Base-by-base conservation (phyloP, 306 rosid genomes). In the Citrullus colocynthis region DNA sequence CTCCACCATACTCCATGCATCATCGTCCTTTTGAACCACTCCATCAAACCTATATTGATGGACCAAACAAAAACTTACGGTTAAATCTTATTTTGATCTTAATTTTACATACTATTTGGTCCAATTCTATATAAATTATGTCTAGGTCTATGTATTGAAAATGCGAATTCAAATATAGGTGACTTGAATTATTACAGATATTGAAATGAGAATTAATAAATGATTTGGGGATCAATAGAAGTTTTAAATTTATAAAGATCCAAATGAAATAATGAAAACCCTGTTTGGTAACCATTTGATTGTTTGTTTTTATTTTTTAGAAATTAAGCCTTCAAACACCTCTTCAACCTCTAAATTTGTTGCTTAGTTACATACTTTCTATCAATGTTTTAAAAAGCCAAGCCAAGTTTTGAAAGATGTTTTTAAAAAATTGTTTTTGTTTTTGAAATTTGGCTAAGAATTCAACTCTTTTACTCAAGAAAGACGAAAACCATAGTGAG, bases 1-100 rank as follows among this genome's bases (percentile, higher is more conserved):
- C 88, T 88, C 86, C 83, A 95, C 97, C 91, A 92, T 88, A 79
- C 52, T 78, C 97, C 97, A 89, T 66, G 82, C 84, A 18, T 77
- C 87, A 41, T 76, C 86, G 69, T 80, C 88, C 75, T 77, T 83
- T 80, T 65, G 70, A 71, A 12, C 76, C 58, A 45, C 3, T 15
- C n/a, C 14, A 48, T 71, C 58, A 21, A 58, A 45, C 76, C 59
- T 72, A 28, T 14, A 70, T 70, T 71, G 41, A 71, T 48, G 21
- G 49, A 14, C 39, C n/a, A 48, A 12, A 48, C 16, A 21, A 44
- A 24, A 21, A 12, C 0, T 4, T 20, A 3, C 12, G 4, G 14
- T 21, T 67, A 6, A n/a, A 20, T 11, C 17, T 41, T 41, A 66
- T 18, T 37, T 36, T 39, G 52, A 13, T 37, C 16, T 4, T 41